Percentiles rank a stretch among this genome's conserved stretches.
Conservation (phyloP, 2,329 filamentous ascomycete genomes). For the Sporothrix brasiliensis region DNA sequence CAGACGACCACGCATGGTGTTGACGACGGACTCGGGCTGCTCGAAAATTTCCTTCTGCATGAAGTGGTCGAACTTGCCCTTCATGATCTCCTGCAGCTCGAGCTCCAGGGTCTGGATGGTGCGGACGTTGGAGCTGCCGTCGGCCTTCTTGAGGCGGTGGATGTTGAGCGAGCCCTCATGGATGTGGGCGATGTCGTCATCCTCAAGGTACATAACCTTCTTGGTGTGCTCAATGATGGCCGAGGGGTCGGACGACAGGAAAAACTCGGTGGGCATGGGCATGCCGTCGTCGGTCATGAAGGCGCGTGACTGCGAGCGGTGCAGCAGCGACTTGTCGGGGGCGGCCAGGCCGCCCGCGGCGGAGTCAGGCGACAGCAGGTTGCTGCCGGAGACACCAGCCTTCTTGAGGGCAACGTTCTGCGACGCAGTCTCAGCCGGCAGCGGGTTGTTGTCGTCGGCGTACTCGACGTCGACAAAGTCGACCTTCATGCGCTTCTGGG, state of each 20-base stretch:
- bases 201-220: constrained; percentile 99
- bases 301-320: constrained; percentile 96
- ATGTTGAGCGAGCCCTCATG: constrained; percentile 99
- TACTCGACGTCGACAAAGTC: constrained; percentile 99
- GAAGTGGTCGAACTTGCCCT: constrained; percentile 99
- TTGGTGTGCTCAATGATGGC: constrained; percentile 99
- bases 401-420: constrained; percentile 98
- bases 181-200: constrained; percentile 99
- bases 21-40: constrained; percentile 98
- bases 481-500: constrained; percentile 99
- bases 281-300: constrained; percentile 99
- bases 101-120: constrained; percentile 98
- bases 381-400: constrained; percentile 72
- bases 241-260: constrained; percentile 96
- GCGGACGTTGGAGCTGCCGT: constrained; percentile 94
- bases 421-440: constrained; percentile 90
- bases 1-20: constrained; percentile 99
- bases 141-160: constrained; percentile 94
- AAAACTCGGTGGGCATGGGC: constrained; percentile 98
- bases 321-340: constrained; percentile 95
- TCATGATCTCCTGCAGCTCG: constrained; percentile 99
- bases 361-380: constrained; percentile 62
- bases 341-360: constrained; percentile 65
- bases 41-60: constrained; percentile 99
- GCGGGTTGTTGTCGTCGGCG: constrained; percentile 77